phyloP scores from a whole-genome alignment of 805 yeast genomes.

The Barnettozyma populi region DNA sequence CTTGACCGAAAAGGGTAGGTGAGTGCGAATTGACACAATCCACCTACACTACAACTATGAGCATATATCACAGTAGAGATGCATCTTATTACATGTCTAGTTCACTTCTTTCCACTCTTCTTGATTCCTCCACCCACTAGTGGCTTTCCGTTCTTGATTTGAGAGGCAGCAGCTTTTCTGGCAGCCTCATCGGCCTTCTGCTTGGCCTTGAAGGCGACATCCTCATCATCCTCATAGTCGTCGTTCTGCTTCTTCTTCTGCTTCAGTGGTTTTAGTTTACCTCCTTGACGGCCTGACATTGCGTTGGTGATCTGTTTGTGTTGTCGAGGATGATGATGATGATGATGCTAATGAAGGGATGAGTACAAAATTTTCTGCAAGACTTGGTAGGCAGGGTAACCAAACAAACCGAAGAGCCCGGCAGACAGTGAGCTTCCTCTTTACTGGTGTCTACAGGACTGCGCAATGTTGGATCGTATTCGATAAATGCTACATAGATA shows the following conservation, averaged over 20 bases:
- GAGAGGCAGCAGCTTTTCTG: constrained; percentile 80
- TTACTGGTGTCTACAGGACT: too few relatives aligned
- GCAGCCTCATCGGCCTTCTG: constrained; percentile 95
- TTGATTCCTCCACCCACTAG: constrained; percentile 92
- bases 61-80: neutral
- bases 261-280: constrained; percentile 75
- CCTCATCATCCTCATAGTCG: constrained; percentile 83
- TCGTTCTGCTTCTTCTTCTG: constrained; percentile 79
- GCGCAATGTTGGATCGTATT: too few relatives aligned
- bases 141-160: constrained; percentile 88
- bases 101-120: constrained; percentile 65
- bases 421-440: too few relatives aligned
- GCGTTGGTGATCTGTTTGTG: neutral
- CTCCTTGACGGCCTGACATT: constrained; percentile 98
- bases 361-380: neutral
- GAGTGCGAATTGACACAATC: neutral
- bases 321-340: neutral
- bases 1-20: neutral
- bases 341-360: too few relatives aligned
- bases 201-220: constrained; percentile 83
- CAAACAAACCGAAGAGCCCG: too few relatives aligned
- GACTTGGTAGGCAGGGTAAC: neutral
- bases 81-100: neutral
- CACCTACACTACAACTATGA: neutral
- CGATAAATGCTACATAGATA: too few relatives aligned